Evolutionary conservation across 129 eudicot genomes (phyloP), one percentile per base, ranked within the genome.

Genomic region (Pittosporum tobira): DNA sequence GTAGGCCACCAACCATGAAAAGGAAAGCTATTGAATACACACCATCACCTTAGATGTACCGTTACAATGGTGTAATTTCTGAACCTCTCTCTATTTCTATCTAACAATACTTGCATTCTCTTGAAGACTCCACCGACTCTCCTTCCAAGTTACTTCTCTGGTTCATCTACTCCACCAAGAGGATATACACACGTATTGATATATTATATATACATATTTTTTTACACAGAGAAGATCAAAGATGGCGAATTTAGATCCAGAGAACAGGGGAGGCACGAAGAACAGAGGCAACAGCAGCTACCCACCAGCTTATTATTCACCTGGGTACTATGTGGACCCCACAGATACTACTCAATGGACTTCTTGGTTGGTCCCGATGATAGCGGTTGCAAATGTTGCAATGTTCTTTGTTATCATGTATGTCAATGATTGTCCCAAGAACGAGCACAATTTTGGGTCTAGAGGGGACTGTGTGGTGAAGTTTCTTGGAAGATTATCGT

Each of bases 331-430:
- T 37, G 43, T 56, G 40, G 63, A 64, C 0, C 19, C 70, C 1
- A 53, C 79, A 2, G 86, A 76, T 6, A 81, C 79, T n/a, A n/a
- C n/a, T n/a, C 78, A 71, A 34, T 81, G 96, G 96, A 84, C 87
- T 55, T 76, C 96, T 0, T 88, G 96, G 96, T 75, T 88, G 30
- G 79, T 88, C 48, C 90, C 94, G 0, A 67, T 88, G 94, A 71
- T 84, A 15, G 90, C 84, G 43, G 94, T 81, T 31, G 94, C 85
- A 3, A 88, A 88, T 72, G 80, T 84, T n/a, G 94, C 72, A 21
- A 79, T 84, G 84, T 88, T 88, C 63, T 18, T 76, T 42, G 66
- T 81, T 13, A 62, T 76, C 47, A 88, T 88, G 96, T 38, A 75
- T 51, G 87, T 84, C 43, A 88, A 84, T 59, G 64, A 88, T 57